Evolutionary conservation across 2,329 filamentous ascomycete genomes (phyloP).

Genomic region (Phoma sp.): DNA sequence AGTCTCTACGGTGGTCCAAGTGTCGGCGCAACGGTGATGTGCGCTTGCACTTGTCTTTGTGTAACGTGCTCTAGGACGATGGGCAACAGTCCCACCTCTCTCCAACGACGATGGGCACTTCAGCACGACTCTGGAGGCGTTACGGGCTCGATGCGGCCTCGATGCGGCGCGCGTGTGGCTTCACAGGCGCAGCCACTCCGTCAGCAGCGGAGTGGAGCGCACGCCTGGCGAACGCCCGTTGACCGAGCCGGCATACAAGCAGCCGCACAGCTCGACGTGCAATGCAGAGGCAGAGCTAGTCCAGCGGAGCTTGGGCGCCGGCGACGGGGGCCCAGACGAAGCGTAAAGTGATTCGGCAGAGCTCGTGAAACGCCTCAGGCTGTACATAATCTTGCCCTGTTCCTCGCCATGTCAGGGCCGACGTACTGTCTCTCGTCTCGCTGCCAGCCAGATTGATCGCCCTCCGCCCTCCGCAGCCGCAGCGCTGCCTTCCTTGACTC

Average conservation of each 20-base stretch:
- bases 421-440: constrained; percentile 28
- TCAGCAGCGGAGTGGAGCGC: not conserved
- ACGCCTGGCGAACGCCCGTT: not conserved
- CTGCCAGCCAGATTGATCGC: constrained; percentile 23
- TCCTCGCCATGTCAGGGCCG: constrained; percentile 38
- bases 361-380: constrained; percentile 38
- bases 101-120: no score
- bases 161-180: constrained; percentile 2
- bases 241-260: constrained; percentile 5
- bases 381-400: constrained; percentile 32
- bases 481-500: constrained; percentile 14
- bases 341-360: constrained; percentile 18
- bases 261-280: constrained; percentile 11
- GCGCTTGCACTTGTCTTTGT: constrained; percentile 8
- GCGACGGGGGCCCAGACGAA: constrained; percentile 11
- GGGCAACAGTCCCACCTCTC: not conserved
- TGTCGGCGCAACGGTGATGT: constrained; percentile 14
- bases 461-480: constrained; percentile 17
- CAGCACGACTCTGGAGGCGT: not conserved
- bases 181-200: constrained; percentile 13
- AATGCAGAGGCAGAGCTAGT: constrained; percentile 6
- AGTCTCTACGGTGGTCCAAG: constrained; percentile 21
- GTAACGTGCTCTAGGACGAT: constrained; percentile 6
- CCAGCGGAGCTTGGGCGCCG: constrained; percentile 9
- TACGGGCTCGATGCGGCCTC: constrained; percentile 8